Percentiles rank a stretch among this genome's conserved stretches.
phyloP scores from a whole-genome alignment of 179 eudicot species.

The Drosera spatulata region DNA sequence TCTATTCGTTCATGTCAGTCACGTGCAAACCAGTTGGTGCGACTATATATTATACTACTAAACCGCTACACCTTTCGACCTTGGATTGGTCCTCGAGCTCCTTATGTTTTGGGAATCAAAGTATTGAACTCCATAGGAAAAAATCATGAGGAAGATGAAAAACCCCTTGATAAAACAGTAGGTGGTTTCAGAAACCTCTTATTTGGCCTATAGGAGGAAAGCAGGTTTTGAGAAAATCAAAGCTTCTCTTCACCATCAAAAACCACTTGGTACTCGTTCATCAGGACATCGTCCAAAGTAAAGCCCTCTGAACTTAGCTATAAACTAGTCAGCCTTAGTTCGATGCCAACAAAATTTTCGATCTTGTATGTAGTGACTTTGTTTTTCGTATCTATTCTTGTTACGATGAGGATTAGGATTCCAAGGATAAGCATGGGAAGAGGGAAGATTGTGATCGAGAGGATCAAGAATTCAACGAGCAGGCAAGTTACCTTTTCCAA shows the following conservation, averaged over 20 bases:
- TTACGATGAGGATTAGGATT: not conserved
- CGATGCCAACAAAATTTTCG: not conserved
- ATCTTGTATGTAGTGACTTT: not conserved
- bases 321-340: not conserved
- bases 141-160: too few relatives aligned
- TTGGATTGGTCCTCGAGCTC: too few relatives aligned
- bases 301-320: not conserved
- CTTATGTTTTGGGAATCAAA: too few relatives aligned
- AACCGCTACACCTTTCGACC: too few relatives aligned
- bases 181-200: not conserved
- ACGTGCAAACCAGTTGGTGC: too few relatives aligned
- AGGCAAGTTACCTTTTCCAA: conserved; percentile 34
- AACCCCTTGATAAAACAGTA: not conserved
- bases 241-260: not conserved
- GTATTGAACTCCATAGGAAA: too few relatives aligned
- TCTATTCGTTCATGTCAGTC: too few relatives aligned
- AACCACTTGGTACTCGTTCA: conserved; percentile 6
- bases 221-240: not conserved
- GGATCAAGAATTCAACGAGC: conserved; percentile 25
- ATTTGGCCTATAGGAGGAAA: not conserved
- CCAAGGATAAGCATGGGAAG: conserved; percentile 17
- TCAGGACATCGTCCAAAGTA: conserved; percentile 12
- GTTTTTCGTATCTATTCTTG: not conserved
- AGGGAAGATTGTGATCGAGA: conserved; percentile 32
- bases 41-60: too few relatives aligned